Base-by-base conservation (phyloP, 805 yeast genomes). In the Cyberlindnera petersonii region DNA sequence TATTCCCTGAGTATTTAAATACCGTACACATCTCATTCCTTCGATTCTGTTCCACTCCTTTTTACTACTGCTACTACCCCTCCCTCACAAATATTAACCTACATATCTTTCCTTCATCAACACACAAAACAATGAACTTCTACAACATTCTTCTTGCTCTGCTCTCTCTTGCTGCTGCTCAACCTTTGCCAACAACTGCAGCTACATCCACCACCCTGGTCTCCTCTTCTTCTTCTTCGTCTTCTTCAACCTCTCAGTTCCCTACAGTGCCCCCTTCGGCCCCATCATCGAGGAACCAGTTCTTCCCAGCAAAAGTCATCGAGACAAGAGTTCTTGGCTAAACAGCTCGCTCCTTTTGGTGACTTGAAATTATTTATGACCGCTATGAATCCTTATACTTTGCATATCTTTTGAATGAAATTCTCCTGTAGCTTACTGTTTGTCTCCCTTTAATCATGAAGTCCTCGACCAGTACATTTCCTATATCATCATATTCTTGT, bases 281-380 rank as follows among this genome's bases (percentile, higher is more conserved):
- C 5, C 31, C 37, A 6, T 22, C 42, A 9, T 23, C 37, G 10
- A 39, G 26, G 29, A 46, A 46, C 26, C 49, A 46, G 37, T 46
- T 46, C 39, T 46, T 46, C 44, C 40, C 44, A 9, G 41, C 43
- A 3, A 39, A 36, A 19, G 49, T 46, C 24, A 35, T 46, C 23
- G 49, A 35, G 29, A 40, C 41, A 6, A 46, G 49, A 28, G 39
- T 34, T 5, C 11, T 46, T 9, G 43, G 46, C 9, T 46, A 29
- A 33, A 14, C 18, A 6, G 15, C 18, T 5, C 8, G 24, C 15
- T 19, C 10, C n/a, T 28, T 15, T n/a, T 28, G 20, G 24, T 11
- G n/a, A n/a, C n/a, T n/a, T n/a, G n/a, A n/a, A n/a, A n/a, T n/a
- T n/a, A n/a, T n/a, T n/a, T n/a, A n/a, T n/a, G n/a, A n/a, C n/a